Base-by-base conservation (phyloP, 148 eudicot species). In the Gaultheria prostrata region DNA sequence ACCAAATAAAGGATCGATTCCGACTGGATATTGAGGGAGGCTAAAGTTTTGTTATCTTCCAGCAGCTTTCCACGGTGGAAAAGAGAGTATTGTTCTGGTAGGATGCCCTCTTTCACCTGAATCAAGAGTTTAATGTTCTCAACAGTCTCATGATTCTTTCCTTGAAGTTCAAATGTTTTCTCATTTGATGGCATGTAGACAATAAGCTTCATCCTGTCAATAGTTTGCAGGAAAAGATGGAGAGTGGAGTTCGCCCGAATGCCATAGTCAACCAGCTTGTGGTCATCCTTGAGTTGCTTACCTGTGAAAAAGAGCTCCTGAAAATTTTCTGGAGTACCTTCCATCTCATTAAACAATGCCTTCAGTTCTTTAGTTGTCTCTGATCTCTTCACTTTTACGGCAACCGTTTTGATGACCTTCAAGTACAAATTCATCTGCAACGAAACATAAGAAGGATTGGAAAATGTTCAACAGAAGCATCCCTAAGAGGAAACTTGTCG, bases 241-340 rank as follows among this genome's bases (percentile, higher is more conserved):
- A 90, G 72, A 14, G 78, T 85, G 56, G 89, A 86, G 71, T 88
- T 80, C n/a, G 56, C 6, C 39, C 43, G 76, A 67, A 90, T 54
- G 18, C 84, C 79, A 26, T 81, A 88, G 56, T 83, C 80, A 17
- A 30, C 80, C 46, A 87, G 71, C 54, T 84, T 90, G 8, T 28
- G 51, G 14, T 82, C 84, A 39, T 90, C 84, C 54, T 63, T 5
- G 21, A 89, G 85, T 21, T 1, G 54, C 33, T 82, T 45, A 4
- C 69, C 77, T 17, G 13, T 30, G 20, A 50, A 86, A 77, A 54
- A 49, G 67, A 87, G 59, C 12, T 85, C 83, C 69, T 82, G 88
- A 18, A 87, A 80, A 71, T 67, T 72, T 74, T 87, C 86, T 0
- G 87, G 78, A 63, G 85, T 56, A 20, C 83, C 88, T 72, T 70